Conservation (phyloP, 1,139 yeast genomes). For the Spencermartinsiella ligniputridi region DNA sequence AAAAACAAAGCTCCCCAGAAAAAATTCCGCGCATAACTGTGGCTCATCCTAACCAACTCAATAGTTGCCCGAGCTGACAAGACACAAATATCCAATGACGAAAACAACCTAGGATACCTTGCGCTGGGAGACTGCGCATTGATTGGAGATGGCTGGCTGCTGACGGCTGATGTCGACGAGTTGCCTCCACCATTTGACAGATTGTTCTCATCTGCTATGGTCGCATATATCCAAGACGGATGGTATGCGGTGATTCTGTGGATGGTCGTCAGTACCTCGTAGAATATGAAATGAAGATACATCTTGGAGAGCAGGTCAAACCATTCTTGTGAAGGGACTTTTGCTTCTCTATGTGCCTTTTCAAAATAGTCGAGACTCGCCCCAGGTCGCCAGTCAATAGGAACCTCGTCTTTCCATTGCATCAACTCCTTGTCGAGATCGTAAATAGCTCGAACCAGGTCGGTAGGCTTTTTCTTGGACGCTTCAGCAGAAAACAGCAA, state of each 20-base stretch:
- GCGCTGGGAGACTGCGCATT: not conserved
- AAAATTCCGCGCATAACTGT: conserved; percentile 16
- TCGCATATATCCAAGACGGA: conserved; percentile 26
- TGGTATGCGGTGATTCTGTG: conserved; percentile 31
- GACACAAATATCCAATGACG: conserved; percentile 22
- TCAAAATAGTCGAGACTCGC: conserved; percentile 4
- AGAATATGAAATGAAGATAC: conserved; percentile 23
- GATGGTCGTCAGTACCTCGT: conserved; percentile 24
- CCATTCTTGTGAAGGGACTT: not conserved
- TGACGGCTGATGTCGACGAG: not conserved
- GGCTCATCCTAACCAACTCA: conserved; percentile 13
- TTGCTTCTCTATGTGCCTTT: not conserved
- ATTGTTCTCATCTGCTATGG: not conserved
- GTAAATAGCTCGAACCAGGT: conserved; percentile 26
- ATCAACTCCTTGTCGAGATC: conserved; percentile 31
- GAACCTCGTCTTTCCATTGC: conserved; percentile 29
- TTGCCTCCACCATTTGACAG: not conserved
- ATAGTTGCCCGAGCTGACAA: conserved; percentile 24
- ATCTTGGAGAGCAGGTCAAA: conserved; percentile 2
- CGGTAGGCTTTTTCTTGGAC: conserved; percentile 26
- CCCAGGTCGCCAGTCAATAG: conserved; percentile 27
- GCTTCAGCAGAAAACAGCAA: conserved; percentile 32
- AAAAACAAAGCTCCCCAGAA: conserved; percentile 20
- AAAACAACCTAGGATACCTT: conserved; percentile 20
- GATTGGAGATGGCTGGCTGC: not conserved